phyloP scores from a whole-genome alignment of 805 yeast species.

The Pichia scutulata region DNA sequence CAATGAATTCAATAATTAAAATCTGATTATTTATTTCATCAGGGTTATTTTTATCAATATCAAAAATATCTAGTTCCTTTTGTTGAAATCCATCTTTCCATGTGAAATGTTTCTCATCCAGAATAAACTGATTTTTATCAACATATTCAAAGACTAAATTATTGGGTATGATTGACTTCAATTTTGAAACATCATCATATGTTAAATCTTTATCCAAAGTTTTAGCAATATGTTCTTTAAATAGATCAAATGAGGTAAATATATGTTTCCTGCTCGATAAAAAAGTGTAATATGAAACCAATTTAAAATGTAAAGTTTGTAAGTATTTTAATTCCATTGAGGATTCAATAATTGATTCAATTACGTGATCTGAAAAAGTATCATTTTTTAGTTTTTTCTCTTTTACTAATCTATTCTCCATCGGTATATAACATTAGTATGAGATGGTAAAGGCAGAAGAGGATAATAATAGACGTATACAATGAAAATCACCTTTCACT shows the following conservation, averaged over 20 bases:
- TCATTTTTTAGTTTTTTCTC: slow-evolving; percentile 4
- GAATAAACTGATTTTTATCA: slow-evolving; percentile 59
- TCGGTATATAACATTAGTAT: background rate
- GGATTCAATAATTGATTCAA: slow-evolving; percentile 20
- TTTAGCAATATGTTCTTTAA: slow-evolving; percentile 45
- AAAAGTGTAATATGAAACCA: slow-evolving; percentile 57
- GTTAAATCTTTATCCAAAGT: slow-evolving; percentile 38
- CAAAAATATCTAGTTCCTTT: slow-evolving; percentile 45
- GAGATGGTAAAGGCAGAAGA: background rate
- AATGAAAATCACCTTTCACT: no score
- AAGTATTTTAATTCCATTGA: slow-evolving; percentile 30
- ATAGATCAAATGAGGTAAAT: slow-evolving; percentile 46
- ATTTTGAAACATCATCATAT: slow-evolving; percentile 52
- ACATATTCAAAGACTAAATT: slow-evolving; percentile 68
- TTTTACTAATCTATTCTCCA: slow-evolving; percentile 1
- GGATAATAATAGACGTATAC: no score
- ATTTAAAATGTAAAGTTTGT: slow-evolving; percentile 40
- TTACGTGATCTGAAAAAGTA: background rate
- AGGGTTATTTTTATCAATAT: slow-evolving; percentile 34
- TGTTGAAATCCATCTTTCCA: slow-evolving; percentile 48
- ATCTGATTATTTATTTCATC: slow-evolving; percentile 40
- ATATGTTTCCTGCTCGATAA: slow-evolving; percentile 54
- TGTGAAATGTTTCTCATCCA: slow-evolving; percentile 36
- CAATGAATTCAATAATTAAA: slow-evolving; percentile 69
- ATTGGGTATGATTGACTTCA: slow-evolving; percentile 55